Evolutionary conservation across 257 asterid species (phyloP), one percentile per base, ranked within the genome.

Genomic region (Linaria vulgaris): DNA sequence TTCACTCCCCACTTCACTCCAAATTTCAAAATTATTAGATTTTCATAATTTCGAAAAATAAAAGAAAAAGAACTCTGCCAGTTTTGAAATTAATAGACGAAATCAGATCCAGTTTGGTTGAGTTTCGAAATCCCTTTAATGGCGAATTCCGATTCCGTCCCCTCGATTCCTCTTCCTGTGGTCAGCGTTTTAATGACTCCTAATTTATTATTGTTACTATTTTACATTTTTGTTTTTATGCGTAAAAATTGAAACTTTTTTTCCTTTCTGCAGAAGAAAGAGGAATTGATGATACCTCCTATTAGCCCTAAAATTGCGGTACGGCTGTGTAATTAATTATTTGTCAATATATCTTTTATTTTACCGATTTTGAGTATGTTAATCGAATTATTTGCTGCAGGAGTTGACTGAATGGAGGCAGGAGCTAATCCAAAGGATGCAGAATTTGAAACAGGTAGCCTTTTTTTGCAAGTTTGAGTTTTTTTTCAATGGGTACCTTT

Each of bases 371-470:
- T 13, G 9, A 9, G 45, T n/a, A 61, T 46, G 5, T 21, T 12
- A 21, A 19, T 24, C 6, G 13, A 46, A 52, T 10, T 23, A 53
- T 23, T 24, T 25, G 60, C 16, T 72, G 24, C 60, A 82, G 87
- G 85, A 76, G 58, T 43, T 82, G 72, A 76, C 70, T 14, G 87
- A 71, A 69, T 79, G 85, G 22, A 71, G 84, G 80, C 75, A 79
- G 73, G 85, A 82, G 67, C 77, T 82, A 19, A 71, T 82, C 45
- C 61, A 20, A 49, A 69, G 80, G 55, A 65, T 82, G 59, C 80
- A 79, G 76, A 79, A 65, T 70, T 69, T 82, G 74, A 82, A 82
- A 70, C 82, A 79, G 76, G 87, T 82, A 25, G 7, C 2, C 6
- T 1, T 27, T 45, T 45, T 13, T 45, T n/a, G n/a, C n/a, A n/a